Evolutionary conservation across 805 yeast genomes (phyloP).

Genomic region (Wickerhamiella shivajii): DNA sequence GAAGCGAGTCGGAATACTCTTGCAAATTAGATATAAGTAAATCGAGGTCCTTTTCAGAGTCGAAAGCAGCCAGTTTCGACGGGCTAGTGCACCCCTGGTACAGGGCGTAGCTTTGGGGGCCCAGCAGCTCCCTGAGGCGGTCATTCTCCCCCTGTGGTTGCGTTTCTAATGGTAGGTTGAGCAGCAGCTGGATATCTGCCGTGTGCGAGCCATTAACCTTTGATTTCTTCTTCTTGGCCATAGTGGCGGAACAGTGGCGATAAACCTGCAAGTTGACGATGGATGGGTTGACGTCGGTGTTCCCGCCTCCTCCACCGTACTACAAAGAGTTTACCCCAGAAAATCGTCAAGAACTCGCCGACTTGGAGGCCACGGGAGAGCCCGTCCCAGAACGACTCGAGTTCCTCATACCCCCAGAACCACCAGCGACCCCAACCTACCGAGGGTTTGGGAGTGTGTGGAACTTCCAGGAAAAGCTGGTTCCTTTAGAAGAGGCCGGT

Average conservation of each 20-base stretch:
- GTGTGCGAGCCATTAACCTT: constrained; percentile 2
- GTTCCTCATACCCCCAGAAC: constrained; percentile 23
- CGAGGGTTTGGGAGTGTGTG: constrained; percentile 84
- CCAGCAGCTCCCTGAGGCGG: too few relatives aligned
- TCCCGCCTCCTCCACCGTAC: constrained; percentile 91
- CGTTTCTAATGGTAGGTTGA: too few relatives aligned
- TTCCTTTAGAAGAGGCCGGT: constrained; percentile 62
- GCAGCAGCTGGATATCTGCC: too few relatives aligned
- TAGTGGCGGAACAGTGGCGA: not conserved
- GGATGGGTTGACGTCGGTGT: constrained; percentile 45
- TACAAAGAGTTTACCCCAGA: constrained; percentile 57
- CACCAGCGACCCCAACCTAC: constrained; percentile 37
- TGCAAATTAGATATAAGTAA: not conserved
- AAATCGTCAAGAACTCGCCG: constrained; percentile 23
- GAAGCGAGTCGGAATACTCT: constrained; percentile 1
- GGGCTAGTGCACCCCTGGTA: too few relatives aligned
- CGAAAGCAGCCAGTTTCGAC: too few relatives aligned
- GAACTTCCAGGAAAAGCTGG: constrained; percentile 62
- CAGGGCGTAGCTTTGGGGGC: too few relatives aligned
- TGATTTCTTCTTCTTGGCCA: constrained; percentile 11
- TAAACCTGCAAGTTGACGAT: constrained; percentile 7
- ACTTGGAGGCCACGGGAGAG: constrained; percentile 10
- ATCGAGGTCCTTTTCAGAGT: too few relatives aligned
- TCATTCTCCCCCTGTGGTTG: too few relatives aligned
- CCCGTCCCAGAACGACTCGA: constrained; percentile 13